A percentile compares a stretch with the other conserved stretches of the same genome.
Evolutionary conservation across 2,329 filamentous ascomycete species (phyloP).

Genomic region (Ophiocordyceps camponoti-saundersi): DNA sequence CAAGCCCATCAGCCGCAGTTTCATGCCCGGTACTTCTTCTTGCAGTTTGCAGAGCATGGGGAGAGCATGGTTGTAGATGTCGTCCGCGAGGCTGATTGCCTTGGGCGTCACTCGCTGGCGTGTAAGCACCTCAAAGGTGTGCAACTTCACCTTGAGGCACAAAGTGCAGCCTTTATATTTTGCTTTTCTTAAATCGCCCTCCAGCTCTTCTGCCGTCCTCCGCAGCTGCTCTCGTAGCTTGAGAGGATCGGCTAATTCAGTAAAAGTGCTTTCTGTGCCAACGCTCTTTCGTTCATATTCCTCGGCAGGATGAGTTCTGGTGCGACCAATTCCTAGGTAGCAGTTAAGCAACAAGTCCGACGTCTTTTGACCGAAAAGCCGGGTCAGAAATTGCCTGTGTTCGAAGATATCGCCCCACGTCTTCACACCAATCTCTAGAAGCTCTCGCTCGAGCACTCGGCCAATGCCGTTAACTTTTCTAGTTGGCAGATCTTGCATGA

Average conservation of each 20-base stretch:
- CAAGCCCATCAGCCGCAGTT: slow-evolving; percentile 70
- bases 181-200: slow-evolving; percentile 65
- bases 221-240: slow-evolving; percentile 62
- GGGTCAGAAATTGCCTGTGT: slow-evolving; percentile 54
- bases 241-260: slow-evolving; percentile 52
- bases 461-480: slow-evolving; percentile 94
- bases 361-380: slow-evolving; percentile 80
- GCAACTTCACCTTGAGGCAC: slow-evolving; percentile 81
- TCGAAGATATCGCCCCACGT: slow-evolving; percentile 78
- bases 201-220: slow-evolving; percentile 69
- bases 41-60: slow-evolving; percentile 75
- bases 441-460: slow-evolving; percentile 78
- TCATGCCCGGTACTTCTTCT: slow-evolving; percentile 66
- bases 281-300: slow-evolving; percentile 87
- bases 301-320: slow-evolving; percentile 68
- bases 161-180: slow-evolving; percentile 82
- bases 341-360: slow-evolving; percentile 74
- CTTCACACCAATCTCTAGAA: slow-evolving; percentile 73
- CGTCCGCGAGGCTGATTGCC: slow-evolving; percentile 56
- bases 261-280: slow-evolving; percentile 84
- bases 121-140: slow-evolving; percentile 84
- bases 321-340: slow-evolving; percentile 74
- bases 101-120: slow-evolving; percentile 62
- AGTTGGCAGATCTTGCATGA: slow-evolving; percentile 70
- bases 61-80: slow-evolving; percentile 65